phyloP scores from a whole-genome alignment of 192 early-diverging fungal genomes.

The Powellomyces hirtus region DNA sequence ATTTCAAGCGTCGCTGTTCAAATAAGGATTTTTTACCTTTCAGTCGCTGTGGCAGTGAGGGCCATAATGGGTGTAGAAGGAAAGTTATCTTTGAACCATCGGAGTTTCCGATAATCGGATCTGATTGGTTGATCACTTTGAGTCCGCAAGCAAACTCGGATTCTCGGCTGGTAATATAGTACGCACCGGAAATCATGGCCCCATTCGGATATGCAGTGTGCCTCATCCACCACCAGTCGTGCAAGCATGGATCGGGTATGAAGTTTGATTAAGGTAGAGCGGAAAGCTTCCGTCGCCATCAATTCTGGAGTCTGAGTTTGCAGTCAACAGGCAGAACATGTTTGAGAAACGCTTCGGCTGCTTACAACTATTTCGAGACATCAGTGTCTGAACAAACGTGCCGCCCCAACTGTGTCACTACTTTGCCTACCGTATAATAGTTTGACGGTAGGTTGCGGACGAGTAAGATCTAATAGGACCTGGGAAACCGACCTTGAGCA shows the following conservation, averaged over 20 bases:
- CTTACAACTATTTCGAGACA: no score
- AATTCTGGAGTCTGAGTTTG: constrained; percentile 48
- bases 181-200: constrained; percentile 46
- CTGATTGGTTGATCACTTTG: constrained; percentile 9
- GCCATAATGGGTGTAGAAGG: constrained; percentile 69
- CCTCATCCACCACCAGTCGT: constrained; percentile 52
- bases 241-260: constrained; percentile 29
- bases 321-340: no score
- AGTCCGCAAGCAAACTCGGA: background rate
- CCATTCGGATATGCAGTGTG: constrained; percentile 57
- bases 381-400: no score
- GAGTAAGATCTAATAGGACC: constrained; percentile 33
- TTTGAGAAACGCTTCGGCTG: no score
- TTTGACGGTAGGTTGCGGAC: constrained; percentile 29
- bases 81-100: constrained; percentile 48
- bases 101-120: constrained; percentile 41
- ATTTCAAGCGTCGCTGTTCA: background rate
- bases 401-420: background rate
- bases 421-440: constrained; percentile 36
- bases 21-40: constrained; percentile 7
- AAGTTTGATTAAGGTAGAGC: constrained; percentile 28
- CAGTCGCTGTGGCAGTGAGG: constrained; percentile 71
- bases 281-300: constrained; percentile 42
- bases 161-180: background rate
- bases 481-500: background rate